Base-by-base conservation (phyloP, 306 rosid genomes). In the Cucumis melo region DNA sequence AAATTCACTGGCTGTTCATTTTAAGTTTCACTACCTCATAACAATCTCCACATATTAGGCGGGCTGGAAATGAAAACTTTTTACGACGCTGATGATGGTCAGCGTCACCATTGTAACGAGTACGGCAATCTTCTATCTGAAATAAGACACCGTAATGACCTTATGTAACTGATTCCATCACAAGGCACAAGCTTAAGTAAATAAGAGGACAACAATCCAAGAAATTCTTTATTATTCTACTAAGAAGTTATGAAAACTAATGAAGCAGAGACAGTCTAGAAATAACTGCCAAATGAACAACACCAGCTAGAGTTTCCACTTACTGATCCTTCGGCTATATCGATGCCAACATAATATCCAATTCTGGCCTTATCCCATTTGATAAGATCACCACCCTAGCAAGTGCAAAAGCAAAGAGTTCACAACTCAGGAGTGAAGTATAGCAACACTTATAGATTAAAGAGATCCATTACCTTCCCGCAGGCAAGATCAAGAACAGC, bases 361-460 rank as follows among this genome's bases (percentile, higher is more conserved):
- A 94, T 55, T 83, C 86, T 94, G 38, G 99, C 96, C 82, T 94
- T 94, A 87, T 94, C 99, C 99, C 99, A 94, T 88, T 94, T 92
- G 85, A 94, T 92, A 70, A 94, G 97, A 85, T 94, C 99, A 63
- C 99, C 97, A n/a, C 99, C 99, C 99, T 94, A 80, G 61, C 60
- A 17, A 79, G 67, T 67, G 80, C 39, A 56, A 71, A 57, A 77
- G 41, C 75, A 58, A 15, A 17, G 53, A 71, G 53, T 32, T 77
- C 48, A 68, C 54, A 73, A 78, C 36, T 12, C 60, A 78, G 29
- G 44, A 73, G 39, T 27, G 65, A 34, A 36, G 6, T n/a, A 29
- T 8, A 46, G 20, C 60, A 59, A 56, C n/a, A 1, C 78, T 63
- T 21, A 59, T 38, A 42, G 38, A 70, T 81, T 29, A 39, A 20